Evolutionary conservation across 371 early-diverging fungal genomes (phyloP), one percentile per base, ranked within the genome.

Genomic region (Mucor saturninus): DNA sequence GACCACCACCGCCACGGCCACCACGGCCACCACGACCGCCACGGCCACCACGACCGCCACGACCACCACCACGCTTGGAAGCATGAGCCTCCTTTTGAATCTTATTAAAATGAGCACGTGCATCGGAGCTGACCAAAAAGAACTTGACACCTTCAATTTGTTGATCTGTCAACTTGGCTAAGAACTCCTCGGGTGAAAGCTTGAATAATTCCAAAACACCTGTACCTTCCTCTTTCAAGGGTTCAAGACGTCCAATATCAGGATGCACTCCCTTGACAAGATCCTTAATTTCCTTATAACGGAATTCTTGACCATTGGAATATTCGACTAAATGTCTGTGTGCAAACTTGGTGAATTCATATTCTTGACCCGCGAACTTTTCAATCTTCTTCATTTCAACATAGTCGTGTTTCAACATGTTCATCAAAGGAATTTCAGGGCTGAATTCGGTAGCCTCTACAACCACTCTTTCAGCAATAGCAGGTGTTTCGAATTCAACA

Each of bases 381-480:
- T 78, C 79, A n/a, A 55, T 49, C 6, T 65, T 48, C 60, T 81
- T 81, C 74, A 76, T 75, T 21, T 76, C 73, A 7, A 81, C 56
- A 48, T 81, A 81, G 8, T 73, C 75, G 28, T 63, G 66, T 67
- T 81, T 81, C 39, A 67, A 59, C 81, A 81, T 81, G 7, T 67
- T 43, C 2, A 48, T 21, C 11, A 81, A 50, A 10, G 51, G 43
- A 8, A 64, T 38, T 2, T 15, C 62, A 13, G 26, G 29, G 1
- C 5, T 48, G 45, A 59, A 79, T 51, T 67, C 59, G 3, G 54
- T 61, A 5, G 67, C 56, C 45, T 69, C 64, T 0, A 52, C 56
- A 2, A 68, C 71, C 1, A 67, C 71, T 4, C 59, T 53, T 31
- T 74, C 45, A 8, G 72, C 81, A 7, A 69, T 61, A 4, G 73